A percentile compares a stretch with the other conserved stretches of the same genome.
Evolutionary conservation across 2,329 filamentous ascomycete genomes (phyloP).

Genomic region (Sporothrix schenckii): DNA sequence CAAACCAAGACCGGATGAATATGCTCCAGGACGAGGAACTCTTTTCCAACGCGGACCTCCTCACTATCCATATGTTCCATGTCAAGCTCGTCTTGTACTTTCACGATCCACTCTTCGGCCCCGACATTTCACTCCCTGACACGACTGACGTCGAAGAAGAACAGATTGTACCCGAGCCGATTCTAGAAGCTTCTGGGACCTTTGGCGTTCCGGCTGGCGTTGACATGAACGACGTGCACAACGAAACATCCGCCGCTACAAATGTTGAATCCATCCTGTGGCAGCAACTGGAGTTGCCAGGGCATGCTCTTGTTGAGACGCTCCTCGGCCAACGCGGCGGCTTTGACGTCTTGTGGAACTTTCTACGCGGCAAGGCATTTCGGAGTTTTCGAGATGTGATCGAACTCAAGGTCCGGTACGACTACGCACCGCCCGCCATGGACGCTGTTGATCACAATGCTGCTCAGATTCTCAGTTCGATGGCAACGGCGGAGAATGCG

Average conservation of each 20-base stretch:
- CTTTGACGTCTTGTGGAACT: constrained; percentile 59
- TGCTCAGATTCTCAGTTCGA: constrained; percentile 1
- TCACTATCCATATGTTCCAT: constrained; percentile 65
- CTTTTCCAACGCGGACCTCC: constrained; percentile 64
- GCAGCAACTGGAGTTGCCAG: background rate
- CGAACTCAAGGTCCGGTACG: constrained; percentile 62
- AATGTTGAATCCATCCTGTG: background rate
- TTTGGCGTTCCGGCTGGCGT: background rate
- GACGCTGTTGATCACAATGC: background rate
- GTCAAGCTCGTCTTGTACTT: constrained; percentile 73
- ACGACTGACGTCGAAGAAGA: background rate
- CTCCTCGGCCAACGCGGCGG: constrained; percentile 61
- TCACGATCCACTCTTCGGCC: constrained; percentile 62
- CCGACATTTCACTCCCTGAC: constrained; percentile 46
- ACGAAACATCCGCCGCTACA: background rate
- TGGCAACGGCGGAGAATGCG: background rate
- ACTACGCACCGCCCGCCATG: constrained; percentile 43
- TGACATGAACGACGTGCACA: background rate
- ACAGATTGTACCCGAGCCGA: background rate
- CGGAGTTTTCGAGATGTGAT: constrained; percentile 55
- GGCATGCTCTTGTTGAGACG: constrained; percentile 53
- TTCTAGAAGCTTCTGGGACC: background rate
- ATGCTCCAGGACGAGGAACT: constrained; percentile 55
- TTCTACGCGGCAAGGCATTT: constrained; percentile 62
- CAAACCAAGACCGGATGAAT: constrained; percentile 56